Evolutionary conservation across 306 rosid genomes (phyloP).

Genomic region (Cucurbita pepo): DNA sequence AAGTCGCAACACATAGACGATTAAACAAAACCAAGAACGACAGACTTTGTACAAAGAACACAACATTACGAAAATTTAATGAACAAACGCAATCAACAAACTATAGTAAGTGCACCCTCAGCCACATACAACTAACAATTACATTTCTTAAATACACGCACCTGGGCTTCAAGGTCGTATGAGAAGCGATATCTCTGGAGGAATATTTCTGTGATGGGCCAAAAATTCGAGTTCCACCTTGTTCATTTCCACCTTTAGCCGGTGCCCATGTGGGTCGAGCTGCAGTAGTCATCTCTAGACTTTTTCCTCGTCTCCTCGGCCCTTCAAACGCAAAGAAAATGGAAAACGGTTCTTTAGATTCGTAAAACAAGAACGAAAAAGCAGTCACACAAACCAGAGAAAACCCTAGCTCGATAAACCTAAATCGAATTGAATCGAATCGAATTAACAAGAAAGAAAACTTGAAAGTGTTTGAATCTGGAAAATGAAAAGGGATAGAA

Average conservation of each 20-base stretch:
- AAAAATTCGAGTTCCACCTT: slow-evolving; percentile 89
- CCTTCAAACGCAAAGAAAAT: not conserved
- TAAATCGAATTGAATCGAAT: not conserved
- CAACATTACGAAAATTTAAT: not conserved
- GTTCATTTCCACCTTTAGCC: slow-evolving; percentile 94
- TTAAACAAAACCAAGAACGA: not conserved
- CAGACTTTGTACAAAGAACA: not conserved
- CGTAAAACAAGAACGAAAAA: not conserved
- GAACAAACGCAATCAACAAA: not conserved
- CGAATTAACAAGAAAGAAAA: not conserved
- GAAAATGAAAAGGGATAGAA: not conserved
- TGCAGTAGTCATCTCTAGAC: slow-evolving; percentile 62
- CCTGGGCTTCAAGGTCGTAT: slow-evolving; percentile 80
- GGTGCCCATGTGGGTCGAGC: slow-evolving; percentile 99
- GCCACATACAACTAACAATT: not conserved
- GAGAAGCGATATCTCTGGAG: slow-evolving; percentile 78
- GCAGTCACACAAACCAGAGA: not conserved
- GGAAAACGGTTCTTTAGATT: not conserved
- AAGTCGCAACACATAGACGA: not conserved
- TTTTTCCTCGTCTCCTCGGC: not conserved
- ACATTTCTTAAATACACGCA: not conserved
- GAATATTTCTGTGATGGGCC: slow-evolving; percentile 95
- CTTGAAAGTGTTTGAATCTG: not conserved
- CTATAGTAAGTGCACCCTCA: not conserved
- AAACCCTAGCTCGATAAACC: not conserved